Percentiles rank a stretch among this genome's conserved stretches.
Conservation (phyloP, 2,329 filamentous ascomycete species). For the Orbilia oligospora region DNA sequence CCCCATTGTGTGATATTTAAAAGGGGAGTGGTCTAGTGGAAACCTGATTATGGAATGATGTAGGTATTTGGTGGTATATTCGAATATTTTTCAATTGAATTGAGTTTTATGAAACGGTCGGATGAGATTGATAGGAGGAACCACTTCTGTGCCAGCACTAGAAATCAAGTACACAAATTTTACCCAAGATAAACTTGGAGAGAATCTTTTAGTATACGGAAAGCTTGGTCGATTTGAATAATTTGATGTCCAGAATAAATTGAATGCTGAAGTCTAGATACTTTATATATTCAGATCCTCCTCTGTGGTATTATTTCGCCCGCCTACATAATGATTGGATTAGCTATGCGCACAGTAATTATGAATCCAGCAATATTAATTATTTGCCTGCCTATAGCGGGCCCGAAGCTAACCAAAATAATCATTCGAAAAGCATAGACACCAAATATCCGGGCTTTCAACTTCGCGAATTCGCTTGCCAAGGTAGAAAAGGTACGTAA, state of each 20-base stretch:
- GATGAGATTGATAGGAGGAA: not conserved
- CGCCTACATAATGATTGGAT: not conserved
- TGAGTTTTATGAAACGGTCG: not conserved
- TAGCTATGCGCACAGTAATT: too few relatives aligned
- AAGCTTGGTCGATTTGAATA: not conserved
- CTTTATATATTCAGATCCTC: not conserved
- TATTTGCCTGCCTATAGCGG: not conserved
- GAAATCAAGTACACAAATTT: not conserved
- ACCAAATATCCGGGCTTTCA: not conserved
- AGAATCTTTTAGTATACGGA: not conserved
- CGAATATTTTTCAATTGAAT: too few relatives aligned
- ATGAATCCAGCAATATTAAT: not conserved
- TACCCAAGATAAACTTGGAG: not conserved
- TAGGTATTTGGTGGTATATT: not conserved
- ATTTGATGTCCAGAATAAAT: not conserved
- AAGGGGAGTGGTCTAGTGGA: not conserved
- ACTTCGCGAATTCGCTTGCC: not conserved
- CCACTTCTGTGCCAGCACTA: conserved; percentile 22
- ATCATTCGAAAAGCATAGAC: not conserved
- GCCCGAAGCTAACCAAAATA: conserved; percentile 10
- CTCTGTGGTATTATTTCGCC: too few relatives aligned
- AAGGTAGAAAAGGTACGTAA: conserved; percentile 9
- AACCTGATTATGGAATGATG: too few relatives aligned
- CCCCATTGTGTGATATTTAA: conserved; percentile 3
- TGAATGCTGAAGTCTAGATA: not conserved